Evolutionary conservation across 2,329 filamentous ascomycete species (phyloP).

Genomic region (Torrubiella hemipterigena): DNA sequence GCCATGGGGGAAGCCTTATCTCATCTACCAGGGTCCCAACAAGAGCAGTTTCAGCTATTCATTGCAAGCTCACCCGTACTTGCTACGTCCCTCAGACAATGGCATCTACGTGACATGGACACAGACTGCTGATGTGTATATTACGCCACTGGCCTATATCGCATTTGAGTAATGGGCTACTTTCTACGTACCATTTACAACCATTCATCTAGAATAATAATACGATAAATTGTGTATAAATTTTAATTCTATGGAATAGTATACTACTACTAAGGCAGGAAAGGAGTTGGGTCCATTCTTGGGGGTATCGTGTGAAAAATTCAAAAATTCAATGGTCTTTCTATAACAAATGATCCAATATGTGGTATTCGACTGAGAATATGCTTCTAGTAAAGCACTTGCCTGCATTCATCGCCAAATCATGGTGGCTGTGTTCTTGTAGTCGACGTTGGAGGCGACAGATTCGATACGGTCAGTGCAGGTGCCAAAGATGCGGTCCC

Average conservation of each 20-base stretch:
- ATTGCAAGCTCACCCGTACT: slow-evolving; percentile 7
- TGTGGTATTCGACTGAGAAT: too few species aligned
- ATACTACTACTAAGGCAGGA: too few species aligned
- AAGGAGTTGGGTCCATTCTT: too few species aligned
- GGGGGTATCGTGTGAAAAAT: too few species aligned
- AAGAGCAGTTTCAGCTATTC: slow-evolving; percentile 4
- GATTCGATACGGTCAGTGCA: slow-evolving; percentile 21
- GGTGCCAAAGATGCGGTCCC: slow-evolving; percentile 22
- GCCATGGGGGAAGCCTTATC: slow-evolving; percentile 5
- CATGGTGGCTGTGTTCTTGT: slow-evolving; percentile 11
- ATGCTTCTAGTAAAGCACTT: too few species aligned
- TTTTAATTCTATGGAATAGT: too few species aligned
- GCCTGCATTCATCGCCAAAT: too few species aligned
- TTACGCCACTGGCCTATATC: slow-evolving; percentile 2
- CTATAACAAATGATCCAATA: too few species aligned
- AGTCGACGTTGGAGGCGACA: slow-evolving; percentile 16
- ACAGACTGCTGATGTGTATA: slow-evolving; percentile 5
- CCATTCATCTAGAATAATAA: background rate
- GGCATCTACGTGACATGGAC: slow-evolving; percentile 6
- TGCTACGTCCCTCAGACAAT: slow-evolving; percentile 3
- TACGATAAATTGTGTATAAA: too few species aligned
- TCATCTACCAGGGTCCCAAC: slow-evolving; percentile 5
- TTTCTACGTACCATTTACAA: too few species aligned
- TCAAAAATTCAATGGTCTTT: too few species aligned
- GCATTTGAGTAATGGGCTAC: slow-evolving; percentile 6